Base-by-base conservation (phyloP, 2,329 filamentous ascomycete genomes). In the Aspergillus proliferans region DNA sequence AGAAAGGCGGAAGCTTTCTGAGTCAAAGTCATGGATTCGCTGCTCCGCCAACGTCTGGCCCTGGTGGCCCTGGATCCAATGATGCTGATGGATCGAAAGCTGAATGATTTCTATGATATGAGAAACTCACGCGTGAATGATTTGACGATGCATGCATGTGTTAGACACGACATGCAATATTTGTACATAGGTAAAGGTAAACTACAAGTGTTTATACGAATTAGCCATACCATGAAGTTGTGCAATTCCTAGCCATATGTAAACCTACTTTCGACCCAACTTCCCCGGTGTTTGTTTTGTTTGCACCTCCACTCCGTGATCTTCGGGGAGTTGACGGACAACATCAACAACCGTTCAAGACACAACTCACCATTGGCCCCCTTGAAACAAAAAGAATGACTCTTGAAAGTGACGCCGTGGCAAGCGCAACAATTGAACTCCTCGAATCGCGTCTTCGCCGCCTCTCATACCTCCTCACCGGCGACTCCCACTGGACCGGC, bases 401-500 rank as follows among this genome's bases (percentile, higher is more conserved):
- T 12, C 47, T 62, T 15, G 65, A 70, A 60, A 64, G 57, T 26
- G 65, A 69, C 21, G 54, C 60, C 8, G 61, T 70, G 40, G 67
- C 69, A 5, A 62, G 66, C 5, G 67, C 69, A 18, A 72, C 70
- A 3, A 68, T 73, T 15, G 68, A 72, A 47, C 65, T 74, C 41
- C 69, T 76, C 9, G 69, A 74, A 52, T 63, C 65, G 8, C 72
- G 73, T 45, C 64, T 76, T 9, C 68, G 64, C 45, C 66, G 71
- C 43, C 62, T 75, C 46, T 69, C 73, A 52, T 76, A 70, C 56
- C 66, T 76, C 41, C 62, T 76, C 10, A 71, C 66, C 9, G 72
- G 72, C 47, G 60, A 64, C 45, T 64, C 66, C 18, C 62, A 65
- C 54, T 71, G 71, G 66, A 66, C 67, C 4, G 71, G 71, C 33